Evolutionary conservation across 805 yeast species (phyloP).

Genomic region (Saturnispora quitensis): DNA sequence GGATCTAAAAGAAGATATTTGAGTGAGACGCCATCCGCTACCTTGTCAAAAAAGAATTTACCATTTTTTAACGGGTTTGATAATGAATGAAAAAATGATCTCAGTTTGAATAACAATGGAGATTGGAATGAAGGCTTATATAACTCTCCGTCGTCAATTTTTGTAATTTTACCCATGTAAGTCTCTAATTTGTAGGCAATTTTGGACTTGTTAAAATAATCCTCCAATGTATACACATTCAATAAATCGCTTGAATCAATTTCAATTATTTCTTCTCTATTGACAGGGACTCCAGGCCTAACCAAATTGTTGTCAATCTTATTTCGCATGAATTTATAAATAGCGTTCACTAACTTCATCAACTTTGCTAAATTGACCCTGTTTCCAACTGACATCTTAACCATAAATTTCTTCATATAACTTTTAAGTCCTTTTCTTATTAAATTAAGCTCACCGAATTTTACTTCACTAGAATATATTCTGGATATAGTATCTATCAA

Average conservation of each 20-base stretch:
- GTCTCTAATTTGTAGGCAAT: slow-evolving; percentile 78
- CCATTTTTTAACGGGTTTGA: slow-evolving; percentile 78
- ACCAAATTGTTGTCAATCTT: slow-evolving; percentile 14
- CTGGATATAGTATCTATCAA: slow-evolving; percentile 66
- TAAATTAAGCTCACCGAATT: slow-evolving; percentile 36
- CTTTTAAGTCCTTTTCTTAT: slow-evolving; percentile 41
- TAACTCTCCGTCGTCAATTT: slow-evolving; percentile 3
- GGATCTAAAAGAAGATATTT: slow-evolving; percentile 78
- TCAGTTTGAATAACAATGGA: slow-evolving; percentile 58
- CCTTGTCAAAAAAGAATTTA: slow-evolving; percentile 51
- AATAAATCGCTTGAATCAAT: slow-evolving; percentile 59
- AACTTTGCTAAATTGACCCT: slow-evolving; percentile 60
- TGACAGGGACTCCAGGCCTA: slow-evolving; percentile 46
- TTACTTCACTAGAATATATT: slow-evolving; percentile 54
- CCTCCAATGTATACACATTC: slow-evolving; percentile 58
- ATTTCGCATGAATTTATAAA: slow-evolving; percentile 36
- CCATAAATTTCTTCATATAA: slow-evolving; percentile 54
- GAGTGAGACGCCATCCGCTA: slow-evolving; percentile 28
- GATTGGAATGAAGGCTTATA: slow-evolving; percentile 16
- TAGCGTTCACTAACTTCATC: slow-evolving; percentile 42
- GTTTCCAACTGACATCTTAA: slow-evolving; percentile 60
- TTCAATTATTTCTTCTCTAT: slow-evolving; percentile 42
- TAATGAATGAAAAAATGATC: slow-evolving; percentile 54
- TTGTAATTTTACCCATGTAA: slow-evolving; percentile 37
- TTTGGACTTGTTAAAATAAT: slow-evolving; percentile 57